phyloP scores from a whole-genome alignment of 768 basidiomycete species.

The Pseudohyphozyma bogoriensis region DNA sequence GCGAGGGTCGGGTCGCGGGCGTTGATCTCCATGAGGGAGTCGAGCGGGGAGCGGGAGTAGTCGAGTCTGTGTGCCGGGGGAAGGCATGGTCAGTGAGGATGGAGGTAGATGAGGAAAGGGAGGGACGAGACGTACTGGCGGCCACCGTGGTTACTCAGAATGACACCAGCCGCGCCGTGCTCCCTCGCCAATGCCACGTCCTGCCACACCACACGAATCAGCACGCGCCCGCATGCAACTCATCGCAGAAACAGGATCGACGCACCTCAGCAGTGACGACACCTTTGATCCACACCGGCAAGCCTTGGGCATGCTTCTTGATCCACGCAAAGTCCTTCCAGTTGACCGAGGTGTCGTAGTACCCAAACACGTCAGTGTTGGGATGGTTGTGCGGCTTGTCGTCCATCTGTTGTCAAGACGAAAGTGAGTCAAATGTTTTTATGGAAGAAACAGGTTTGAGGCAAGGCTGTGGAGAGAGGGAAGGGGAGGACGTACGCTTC shows the following conservation, averaged over 20 bases:
- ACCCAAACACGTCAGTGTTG: no score
- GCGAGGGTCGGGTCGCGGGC: conserved; percentile 37
- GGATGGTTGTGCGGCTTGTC: no score
- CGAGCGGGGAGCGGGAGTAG: conserved; percentile 12
- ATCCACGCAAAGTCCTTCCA: conserved; percentile 7
- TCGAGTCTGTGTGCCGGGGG: not conserved
- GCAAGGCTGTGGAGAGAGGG: no score
- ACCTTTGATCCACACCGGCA: not conserved
- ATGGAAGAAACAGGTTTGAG: no score
- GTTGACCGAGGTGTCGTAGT: conserved; percentile 11
- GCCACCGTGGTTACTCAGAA: not conserved
- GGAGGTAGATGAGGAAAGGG: not conserved
- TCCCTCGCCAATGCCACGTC: no score
- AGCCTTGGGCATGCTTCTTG: not conserved
- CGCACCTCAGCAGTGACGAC: not conserved
- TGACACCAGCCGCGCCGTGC: not conserved
- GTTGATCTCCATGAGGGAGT: conserved; percentile 13
- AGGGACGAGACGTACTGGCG: not conserved
- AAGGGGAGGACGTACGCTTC: no score
- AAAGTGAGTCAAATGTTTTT: no score
- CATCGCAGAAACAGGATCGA: no score
- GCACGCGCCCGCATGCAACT: no score
- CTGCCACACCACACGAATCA: no score
- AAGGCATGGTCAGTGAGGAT: not conserved
- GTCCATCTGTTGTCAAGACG: no score